Evolutionary conservation across 164 flowering plant species (phyloP).

Genomic region (Umbellularia californica): DNA sequence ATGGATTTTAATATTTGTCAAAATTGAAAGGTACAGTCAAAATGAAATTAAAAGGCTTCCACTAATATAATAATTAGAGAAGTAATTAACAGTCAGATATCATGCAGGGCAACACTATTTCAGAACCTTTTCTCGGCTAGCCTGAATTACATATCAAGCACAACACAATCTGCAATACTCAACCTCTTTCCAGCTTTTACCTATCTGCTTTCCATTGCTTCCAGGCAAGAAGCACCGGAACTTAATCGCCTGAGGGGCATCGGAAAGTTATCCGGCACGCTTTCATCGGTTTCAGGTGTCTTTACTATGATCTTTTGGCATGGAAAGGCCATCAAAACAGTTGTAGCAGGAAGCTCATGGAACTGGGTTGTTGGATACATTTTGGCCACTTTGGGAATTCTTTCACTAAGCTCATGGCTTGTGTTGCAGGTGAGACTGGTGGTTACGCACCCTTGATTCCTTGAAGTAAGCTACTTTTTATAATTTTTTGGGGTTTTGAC

Average conservation of each 20-base stretch:
- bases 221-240: conserved; percentile 16
- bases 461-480: too few relatives aligned
- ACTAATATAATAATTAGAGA: not conserved
- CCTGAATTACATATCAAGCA: conserved; percentile 17
- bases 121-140: conserved; percentile 19
- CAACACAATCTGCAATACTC: conserved; percentile 15
- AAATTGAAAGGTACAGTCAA: not conserved
- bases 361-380: conserved; percentile 10
- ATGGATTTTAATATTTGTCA: not conserved
- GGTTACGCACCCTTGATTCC: too few relatives aligned
- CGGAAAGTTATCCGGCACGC: conserved; percentile 13
- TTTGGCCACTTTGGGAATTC: conserved; percentile 11
- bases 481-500: too few relatives aligned
- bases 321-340: not conserved
- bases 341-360: not conserved
- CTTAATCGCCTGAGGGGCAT: conserved; percentile 12
- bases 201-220: conserved; percentile 11
- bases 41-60: not conserved
- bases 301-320: conserved; percentile 15
- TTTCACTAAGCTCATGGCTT: conserved; percentile 15
- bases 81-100: not conserved
- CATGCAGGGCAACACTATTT: conserved; percentile 16
- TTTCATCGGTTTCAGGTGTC: conserved; percentile 9
- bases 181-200: conserved; percentile 20
- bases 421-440: conserved; percentile 14